Conservation (phyloP, 371 early-diverging fungal genomes). For the Lichtheimia hyalospora region DNA sequence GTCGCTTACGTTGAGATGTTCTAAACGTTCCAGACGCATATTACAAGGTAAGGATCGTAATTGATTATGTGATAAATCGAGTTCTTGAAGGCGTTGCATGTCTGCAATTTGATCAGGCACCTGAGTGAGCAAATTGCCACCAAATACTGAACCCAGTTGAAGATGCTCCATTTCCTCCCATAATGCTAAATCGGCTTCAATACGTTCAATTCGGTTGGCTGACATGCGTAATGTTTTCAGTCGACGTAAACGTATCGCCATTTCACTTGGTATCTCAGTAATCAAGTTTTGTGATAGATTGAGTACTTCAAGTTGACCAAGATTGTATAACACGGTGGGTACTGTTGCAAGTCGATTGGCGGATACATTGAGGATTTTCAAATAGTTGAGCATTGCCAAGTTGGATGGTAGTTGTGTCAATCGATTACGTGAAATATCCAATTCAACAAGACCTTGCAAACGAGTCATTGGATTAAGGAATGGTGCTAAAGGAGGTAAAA, state of each 20-base stretch:
- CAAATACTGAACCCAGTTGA: constrained; percentile 62
- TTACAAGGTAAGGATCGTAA: constrained; percentile 46
- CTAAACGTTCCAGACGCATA: constrained; percentile 23
- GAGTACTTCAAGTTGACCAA: constrained; percentile 51
- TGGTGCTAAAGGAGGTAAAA: constrained; percentile 45
- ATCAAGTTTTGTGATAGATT: constrained; percentile 58
- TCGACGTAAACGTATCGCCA: constrained; percentile 39
- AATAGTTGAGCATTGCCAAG: constrained; percentile 38
- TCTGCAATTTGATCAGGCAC: constrained; percentile 50
- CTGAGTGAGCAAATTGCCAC: constrained; percentile 50
- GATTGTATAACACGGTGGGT: constrained; percentile 47
- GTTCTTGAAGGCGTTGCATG: constrained; percentile 47
- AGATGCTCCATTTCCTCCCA: constrained; percentile 53
- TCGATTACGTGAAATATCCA: constrained; percentile 62
- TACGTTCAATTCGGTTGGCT: constrained; percentile 47
- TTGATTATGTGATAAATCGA: constrained; percentile 60
- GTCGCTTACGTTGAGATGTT: constrained; percentile 44
- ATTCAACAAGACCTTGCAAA: constrained; percentile 45
- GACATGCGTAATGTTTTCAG: constrained; percentile 51
- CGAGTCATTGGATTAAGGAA: constrained; percentile 10
- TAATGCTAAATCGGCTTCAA: constrained; percentile 41
- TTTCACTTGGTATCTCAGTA: constrained; percentile 39
- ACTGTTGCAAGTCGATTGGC: constrained; percentile 53
- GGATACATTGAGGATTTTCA: constrained; percentile 54
- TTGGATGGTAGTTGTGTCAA: constrained; percentile 44